These are phyloP conservation scores for Lumnitzera racemosa DNA, from an alignment of 345 rosid genomes.

Conservation along the genomic window DNA sequence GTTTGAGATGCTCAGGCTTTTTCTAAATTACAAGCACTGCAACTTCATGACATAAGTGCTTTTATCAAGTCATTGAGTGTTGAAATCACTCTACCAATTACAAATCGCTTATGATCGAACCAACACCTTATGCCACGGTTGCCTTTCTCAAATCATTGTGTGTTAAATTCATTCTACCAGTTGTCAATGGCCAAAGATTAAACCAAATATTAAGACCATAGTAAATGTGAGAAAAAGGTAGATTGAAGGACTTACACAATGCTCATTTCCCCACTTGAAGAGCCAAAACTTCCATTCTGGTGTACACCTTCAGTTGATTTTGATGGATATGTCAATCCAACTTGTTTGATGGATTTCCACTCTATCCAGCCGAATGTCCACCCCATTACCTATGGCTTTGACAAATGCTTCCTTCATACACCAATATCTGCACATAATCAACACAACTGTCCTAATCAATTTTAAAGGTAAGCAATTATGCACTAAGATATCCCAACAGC, in stretches of 20 bases:
- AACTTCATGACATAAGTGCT: too few relatives aligned
- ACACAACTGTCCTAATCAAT: not conserved
- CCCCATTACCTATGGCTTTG: constrained; percentile 57
- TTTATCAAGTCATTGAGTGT: too few relatives aligned
- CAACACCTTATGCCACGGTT: too few relatives aligned
- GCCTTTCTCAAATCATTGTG: too few relatives aligned
- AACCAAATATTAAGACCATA: not conserved
- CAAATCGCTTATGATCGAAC: too few relatives aligned
- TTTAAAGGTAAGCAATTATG: too few relatives aligned
- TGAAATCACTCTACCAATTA: too few relatives aligned
- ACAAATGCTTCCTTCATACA: constrained; percentile 70
- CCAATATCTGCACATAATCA: constrained; percentile 42
- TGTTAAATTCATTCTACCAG: too few relatives aligned
- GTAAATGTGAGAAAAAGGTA: not conserved
- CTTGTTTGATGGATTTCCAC: constrained; percentile 50
- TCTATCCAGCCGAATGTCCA: constrained; percentile 32
- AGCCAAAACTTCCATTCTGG: constrained; percentile 54
- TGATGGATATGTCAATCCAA: constrained; percentile 40
- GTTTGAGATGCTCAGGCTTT: too few relatives aligned
- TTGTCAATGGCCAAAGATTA: not conserved
- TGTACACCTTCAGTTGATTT: constrained; percentile 27
- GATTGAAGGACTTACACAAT: constrained; percentile 29
- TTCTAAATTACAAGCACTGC: too few relatives aligned
- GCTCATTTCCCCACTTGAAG: constrained; percentile 27
- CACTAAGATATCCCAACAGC: too few relatives aligned